Percentiles rank a stretch among this genome's conserved stretches.
phyloP scores from a whole-genome alignment of 495 filamentous ascomycete genomes.

The Oleoguttula mirabilis region DNA sequence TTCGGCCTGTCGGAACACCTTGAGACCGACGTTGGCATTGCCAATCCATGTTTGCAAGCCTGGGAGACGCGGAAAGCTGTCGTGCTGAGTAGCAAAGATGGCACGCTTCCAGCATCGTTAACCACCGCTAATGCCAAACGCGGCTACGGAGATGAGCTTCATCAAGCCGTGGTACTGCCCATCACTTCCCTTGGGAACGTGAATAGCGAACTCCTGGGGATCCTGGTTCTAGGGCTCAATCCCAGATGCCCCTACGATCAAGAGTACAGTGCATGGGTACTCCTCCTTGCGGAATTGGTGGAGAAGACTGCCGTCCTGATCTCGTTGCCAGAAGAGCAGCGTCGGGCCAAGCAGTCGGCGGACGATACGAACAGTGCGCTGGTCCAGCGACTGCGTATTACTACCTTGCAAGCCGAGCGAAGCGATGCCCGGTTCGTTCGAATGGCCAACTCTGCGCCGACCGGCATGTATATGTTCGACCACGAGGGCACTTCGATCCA shows the following conservation, averaged over 20 bases:
- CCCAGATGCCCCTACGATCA: slow-evolving; percentile 53
- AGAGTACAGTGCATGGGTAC: slow-evolving; percentile 55
- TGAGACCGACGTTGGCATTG: neutral
- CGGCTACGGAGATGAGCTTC: slow-evolving; percentile 48
- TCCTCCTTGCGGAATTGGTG: slow-evolving; percentile 51
- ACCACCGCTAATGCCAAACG: slow-evolving; percentile 48
- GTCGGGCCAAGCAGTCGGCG: slow-evolving; percentile 52
- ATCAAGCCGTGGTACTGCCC: slow-evolving; percentile 51
- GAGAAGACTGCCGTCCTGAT: slow-evolving; percentile 57
- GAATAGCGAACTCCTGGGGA: slow-evolving; percentile 47
- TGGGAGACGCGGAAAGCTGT: slow-evolving; percentile 35
- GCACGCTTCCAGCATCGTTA: slow-evolving; percentile 42
- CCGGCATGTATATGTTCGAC: slow-evolving; percentile 59
- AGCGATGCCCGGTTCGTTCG: slow-evolving; percentile 56
- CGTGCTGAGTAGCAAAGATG: slow-evolving; percentile 42
- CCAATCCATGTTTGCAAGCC: slow-evolving; percentile 43
- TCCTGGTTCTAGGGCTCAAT: slow-evolving; percentile 55
- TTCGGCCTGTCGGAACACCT: neutral
- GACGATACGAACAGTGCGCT: slow-evolving; percentile 52
- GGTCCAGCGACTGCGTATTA: slow-evolving; percentile 49
- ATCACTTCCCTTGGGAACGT: too few relatives aligned
- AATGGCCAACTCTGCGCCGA: slow-evolving; percentile 59
- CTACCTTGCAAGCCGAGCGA: slow-evolving; percentile 54
- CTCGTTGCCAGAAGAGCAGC: slow-evolving; percentile 60
- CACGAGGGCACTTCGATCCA: slow-evolving; percentile 47